Conservation (phyloP, 2,329 filamentous ascomycete species). For the Graphilbum sp. region DNA sequence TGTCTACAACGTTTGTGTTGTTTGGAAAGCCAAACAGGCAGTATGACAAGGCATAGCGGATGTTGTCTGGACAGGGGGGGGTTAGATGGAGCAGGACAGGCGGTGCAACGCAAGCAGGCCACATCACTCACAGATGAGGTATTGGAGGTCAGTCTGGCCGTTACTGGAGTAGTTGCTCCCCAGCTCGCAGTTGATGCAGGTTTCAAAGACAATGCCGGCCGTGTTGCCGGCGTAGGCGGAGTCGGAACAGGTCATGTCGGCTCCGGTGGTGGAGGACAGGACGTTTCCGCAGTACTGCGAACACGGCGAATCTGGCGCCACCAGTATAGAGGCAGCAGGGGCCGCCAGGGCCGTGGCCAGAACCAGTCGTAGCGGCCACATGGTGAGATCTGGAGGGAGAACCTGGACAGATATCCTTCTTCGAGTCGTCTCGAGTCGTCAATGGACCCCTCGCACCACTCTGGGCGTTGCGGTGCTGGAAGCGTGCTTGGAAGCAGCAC, state of each 20-base stretch:
- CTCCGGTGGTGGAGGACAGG: constrained; percentile 24
- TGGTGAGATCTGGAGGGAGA: too few species aligned
- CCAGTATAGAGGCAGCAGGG: constrained; percentile 20
- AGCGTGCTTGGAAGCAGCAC: too few species aligned
- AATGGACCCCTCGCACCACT: too few species aligned
- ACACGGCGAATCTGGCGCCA: constrained; percentile 32
- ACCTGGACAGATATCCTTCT: too few species aligned
- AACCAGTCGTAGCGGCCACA: constrained; percentile 7
- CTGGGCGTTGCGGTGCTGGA: too few species aligned
- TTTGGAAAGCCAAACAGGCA: constrained; percentile 36
- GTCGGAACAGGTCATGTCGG: constrained; percentile 33
- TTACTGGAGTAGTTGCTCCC: constrained; percentile 27
- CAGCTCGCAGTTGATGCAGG: constrained; percentile 35
- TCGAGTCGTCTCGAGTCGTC: too few species aligned
- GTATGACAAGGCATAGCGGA: constrained; percentile 36
- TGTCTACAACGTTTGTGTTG: constrained; percentile 22
- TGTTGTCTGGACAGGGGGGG: constrained; percentile 28
- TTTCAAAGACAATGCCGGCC: constrained; percentile 30
- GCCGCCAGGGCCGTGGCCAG: constrained; percentile 8
- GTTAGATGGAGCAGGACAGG: too few species aligned
- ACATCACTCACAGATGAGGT: constrained; percentile 34
- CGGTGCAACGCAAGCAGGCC: too few species aligned
- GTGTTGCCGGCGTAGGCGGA: constrained; percentile 19
- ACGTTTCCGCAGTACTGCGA: constrained; percentile 35
- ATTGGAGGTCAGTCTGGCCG: constrained; percentile 33